These are phyloP conservation scores for Kwoniella shandongensis DNA, from an alignment of 768 basidiomycete species.

Conservation along the genomic window DNA sequence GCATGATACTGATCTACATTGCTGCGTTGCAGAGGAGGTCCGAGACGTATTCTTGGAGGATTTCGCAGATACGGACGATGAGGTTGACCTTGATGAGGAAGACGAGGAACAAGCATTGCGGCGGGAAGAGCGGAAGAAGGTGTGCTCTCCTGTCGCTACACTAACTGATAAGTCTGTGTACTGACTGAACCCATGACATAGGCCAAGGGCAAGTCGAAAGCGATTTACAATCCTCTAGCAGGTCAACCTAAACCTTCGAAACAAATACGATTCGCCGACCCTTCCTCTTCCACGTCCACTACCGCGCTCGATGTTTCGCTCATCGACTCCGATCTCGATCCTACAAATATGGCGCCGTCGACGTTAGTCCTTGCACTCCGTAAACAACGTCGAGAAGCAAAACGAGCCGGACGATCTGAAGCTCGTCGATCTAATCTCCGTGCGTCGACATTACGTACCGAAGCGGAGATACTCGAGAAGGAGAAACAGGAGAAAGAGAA, in stretches of 20 bases:
- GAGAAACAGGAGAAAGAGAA: conserved; percentile 27
- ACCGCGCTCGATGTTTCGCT: background rate
- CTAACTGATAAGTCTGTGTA: too few species aligned
- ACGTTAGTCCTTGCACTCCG: conserved; percentile 40
- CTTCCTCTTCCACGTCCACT: background rate
- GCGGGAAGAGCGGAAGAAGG: conserved; percentile 41
- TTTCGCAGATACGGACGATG: conserved; percentile 53
- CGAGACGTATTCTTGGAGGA: conserved; percentile 49
- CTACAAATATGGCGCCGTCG: conserved; percentile 37
- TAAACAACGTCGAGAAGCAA: conserved; percentile 39
- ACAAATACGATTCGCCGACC: conserved; percentile 10
- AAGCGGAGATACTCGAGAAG: conserved; percentile 34
- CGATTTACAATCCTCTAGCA: conserved; percentile 36
- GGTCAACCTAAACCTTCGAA: conserved; percentile 16
- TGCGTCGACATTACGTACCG: conserved; percentile 42
- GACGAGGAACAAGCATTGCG: conserved; percentile 34
- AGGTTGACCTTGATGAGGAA: conserved; percentile 46
- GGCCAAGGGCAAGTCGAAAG: conserved; percentile 46
- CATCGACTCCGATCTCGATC: conserved; percentile 31
- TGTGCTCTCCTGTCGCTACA: conserved; percentile 5
- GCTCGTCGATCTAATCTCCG: conserved; percentile 37
- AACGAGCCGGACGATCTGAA: conserved; percentile 34
- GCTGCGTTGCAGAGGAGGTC: conserved; percentile 30
- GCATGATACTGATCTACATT: background rate
- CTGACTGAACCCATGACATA: background rate